Base-by-base conservation (phyloP, 192 early-diverging fungal genomes). In the Chytriomyces confervae region DNA sequence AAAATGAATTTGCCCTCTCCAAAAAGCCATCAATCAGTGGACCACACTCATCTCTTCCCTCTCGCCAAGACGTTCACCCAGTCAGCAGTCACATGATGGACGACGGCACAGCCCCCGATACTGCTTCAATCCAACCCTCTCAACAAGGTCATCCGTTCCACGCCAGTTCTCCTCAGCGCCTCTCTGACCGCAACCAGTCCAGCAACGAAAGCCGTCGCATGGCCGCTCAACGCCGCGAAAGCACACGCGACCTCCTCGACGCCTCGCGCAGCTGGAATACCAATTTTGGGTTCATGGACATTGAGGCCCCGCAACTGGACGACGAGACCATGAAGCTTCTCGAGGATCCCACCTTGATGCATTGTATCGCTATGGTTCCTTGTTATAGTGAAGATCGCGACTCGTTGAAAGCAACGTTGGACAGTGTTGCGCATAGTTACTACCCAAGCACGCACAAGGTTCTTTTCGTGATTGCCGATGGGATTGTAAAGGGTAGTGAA, bases 311-410 rank as follows among this genome's bases (percentile, higher is more conserved):
- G 20, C 82, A 75, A 7, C 69, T 77, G 6, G 75, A 84, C 66
- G 49, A 57, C n/a, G 69, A 84, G 13, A 76, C 77, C 10, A 77
- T 77, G 75, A 80, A 83, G 27, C 23, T 76, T 13, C 49, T 86
- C 70, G 75, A 84, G 48, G 85, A 86, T 65, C 81, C 85, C 6
- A 83, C 79, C 0, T 61, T 83, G 62, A 78, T 88, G 75, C 86
- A 88, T 70, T 79, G 78, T 18, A 75, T 96, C 36, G 88, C 94
- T 47, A 84, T 97, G 62, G 94, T 98, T 2, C 94, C 95, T 1
- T 95, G 94, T 81, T 98, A 98, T 79, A 95, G 94, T 46, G 96
- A 98, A 83, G 93, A 92, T 62, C 87, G 91, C 46, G 87, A 87
- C 36, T 92, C 92, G 46, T 65, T 87, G 18, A 89, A 92, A 47